Evolutionary conservation across 257 asterid species (phyloP).

Genomic region (Echium plantagineum): DNA sequence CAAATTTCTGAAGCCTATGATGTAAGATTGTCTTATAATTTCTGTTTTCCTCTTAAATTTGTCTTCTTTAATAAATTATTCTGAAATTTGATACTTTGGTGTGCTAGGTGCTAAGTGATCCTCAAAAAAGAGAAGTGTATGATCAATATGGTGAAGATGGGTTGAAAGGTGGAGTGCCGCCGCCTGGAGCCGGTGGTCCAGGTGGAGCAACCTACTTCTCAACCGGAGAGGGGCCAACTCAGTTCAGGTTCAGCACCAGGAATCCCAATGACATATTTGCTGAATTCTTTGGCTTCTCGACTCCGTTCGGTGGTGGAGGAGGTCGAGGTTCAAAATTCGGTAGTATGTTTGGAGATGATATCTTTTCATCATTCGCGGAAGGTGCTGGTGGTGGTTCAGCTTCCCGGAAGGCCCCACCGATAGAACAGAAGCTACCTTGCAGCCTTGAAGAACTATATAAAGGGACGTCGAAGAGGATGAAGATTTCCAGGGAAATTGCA

Average conservation of each 20-base stretch:
- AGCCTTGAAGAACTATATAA: constrained; percentile 32
- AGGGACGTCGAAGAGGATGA: constrained; percentile 38
- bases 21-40: constrained; percentile 1
- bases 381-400: constrained; percentile 14
- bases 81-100: background rate
- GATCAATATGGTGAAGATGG: constrained; percentile 38
- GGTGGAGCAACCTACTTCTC: constrained; percentile 24
- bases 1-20: constrained; percentile 15
- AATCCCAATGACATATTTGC: constrained; percentile 37
- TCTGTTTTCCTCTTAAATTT: background rate
- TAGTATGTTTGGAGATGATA: constrained; percentile 11
- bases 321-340: constrained; percentile 2
- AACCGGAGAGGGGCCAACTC: constrained; percentile 28
- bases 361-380: constrained; percentile 21
- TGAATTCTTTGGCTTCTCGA: constrained; percentile 28
- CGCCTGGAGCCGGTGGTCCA: constrained; percentile 28
- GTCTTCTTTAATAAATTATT: background rate
- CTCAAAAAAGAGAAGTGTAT: constrained; percentile 9
- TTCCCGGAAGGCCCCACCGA: constrained; percentile 19
- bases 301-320: constrained; percentile 22
- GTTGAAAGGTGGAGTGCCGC: constrained; percentile 30
- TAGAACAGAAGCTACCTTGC: constrained; percentile 30
- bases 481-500: constrained; percentile 25
- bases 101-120: constrained; percentile 12
- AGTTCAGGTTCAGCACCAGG: constrained; percentile 33